These are phyloP conservation scores for Silene conica DNA, from an alignment of 148 eudicot genomes.

Conservation along the genomic window DNA sequence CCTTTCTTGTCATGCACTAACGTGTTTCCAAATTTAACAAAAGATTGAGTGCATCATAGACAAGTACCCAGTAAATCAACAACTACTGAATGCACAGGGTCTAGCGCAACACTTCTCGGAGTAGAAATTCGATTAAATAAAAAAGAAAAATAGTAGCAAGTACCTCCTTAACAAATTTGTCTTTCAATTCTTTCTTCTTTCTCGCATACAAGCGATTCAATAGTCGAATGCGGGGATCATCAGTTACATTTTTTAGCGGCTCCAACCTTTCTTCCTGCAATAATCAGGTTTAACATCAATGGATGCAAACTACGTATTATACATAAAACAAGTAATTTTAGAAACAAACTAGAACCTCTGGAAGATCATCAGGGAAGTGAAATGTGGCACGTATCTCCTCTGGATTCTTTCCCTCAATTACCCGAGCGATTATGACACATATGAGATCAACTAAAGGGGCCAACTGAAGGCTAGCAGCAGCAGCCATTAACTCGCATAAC, in stretches of 20 bases:
- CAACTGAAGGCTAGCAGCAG: slow-evolving; percentile 75
- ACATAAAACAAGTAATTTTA: slow-evolving; percentile 7
- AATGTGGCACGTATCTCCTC: slow-evolving; percentile 73
- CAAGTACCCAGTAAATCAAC: not conserved
- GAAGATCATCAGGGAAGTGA: slow-evolving; percentile 71
- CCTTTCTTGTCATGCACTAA: not conserved
- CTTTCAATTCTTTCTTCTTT: slow-evolving; percentile 76
- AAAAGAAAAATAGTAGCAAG: slow-evolving; percentile 8
- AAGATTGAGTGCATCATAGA: not conserved
- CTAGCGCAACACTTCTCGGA: not conserved
- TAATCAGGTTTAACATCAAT: slow-evolving; percentile 17
- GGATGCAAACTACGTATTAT: not conserved
- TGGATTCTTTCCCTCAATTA: slow-evolving; percentile 73
- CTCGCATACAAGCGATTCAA: slow-evolving; percentile 78
- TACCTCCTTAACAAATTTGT: slow-evolving; percentile 58
- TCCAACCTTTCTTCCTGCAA: slow-evolving; percentile 86
- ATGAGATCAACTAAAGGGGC: slow-evolving; percentile 76
- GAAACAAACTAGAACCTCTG: slow-evolving; percentile 47
- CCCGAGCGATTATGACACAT: slow-evolving; percentile 62
- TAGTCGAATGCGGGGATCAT: slow-evolving; percentile 74
- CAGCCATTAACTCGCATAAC: slow-evolving; percentile 65
- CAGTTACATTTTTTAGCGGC: slow-evolving; percentile 68
- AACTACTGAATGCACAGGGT: not conserved
- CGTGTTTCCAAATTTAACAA: not conserved
- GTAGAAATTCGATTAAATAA: not conserved